Percentiles rank a stretch among this genome's conserved stretches.
Conservation (phyloP, 2,329 filamentous ascomycete genomes). For the Scedosporium dehoogii region DNA sequence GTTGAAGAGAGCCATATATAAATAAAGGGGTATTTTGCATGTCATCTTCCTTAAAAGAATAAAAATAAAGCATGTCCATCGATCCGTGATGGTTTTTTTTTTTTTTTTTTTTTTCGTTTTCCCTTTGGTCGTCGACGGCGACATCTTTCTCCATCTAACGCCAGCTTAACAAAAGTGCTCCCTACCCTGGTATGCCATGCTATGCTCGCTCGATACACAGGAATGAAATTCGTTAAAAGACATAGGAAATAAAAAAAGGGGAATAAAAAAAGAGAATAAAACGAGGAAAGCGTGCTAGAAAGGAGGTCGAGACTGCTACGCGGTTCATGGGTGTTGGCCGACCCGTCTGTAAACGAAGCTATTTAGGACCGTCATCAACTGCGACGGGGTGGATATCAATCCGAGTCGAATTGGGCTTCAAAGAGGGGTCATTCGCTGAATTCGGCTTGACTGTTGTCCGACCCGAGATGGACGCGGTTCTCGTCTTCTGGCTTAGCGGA, state of each 20-base stretch:
- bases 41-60: not conserved
- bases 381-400: conserved; percentile 1
- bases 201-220: conserved; percentile 24
- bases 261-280: conserved; percentile 5
- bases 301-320: not conserved
- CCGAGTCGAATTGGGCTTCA: conserved; percentile 26
- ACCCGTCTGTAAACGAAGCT: too few relatives aligned
- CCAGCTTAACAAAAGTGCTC: not conserved
- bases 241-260: not conserved
- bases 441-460: conserved; percentile 52
- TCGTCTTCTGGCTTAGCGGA: conserved; percentile 49
- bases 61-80: not conserved
- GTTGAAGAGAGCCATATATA: not conserved
- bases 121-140: not conserved
- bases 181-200: conserved; percentile 8
- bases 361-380: not conserved
- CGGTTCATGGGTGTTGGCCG: too few relatives aligned
- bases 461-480: conserved; percentile 50
- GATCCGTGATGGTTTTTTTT: not conserved
- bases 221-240: conserved; percentile 1
- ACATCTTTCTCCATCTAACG: conserved; percentile 3
- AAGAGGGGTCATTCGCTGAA: conserved; percentile 42
- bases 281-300: conserved; percentile 10
- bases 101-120: not conserved
- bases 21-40: conserved; percentile 4